Evolutionary conservation across 225 moss, liverwort and hornwort genomes (phyloP), one percentile per base, ranked within the genome.

Genomic region (Straminergon stramineum): DNA sequence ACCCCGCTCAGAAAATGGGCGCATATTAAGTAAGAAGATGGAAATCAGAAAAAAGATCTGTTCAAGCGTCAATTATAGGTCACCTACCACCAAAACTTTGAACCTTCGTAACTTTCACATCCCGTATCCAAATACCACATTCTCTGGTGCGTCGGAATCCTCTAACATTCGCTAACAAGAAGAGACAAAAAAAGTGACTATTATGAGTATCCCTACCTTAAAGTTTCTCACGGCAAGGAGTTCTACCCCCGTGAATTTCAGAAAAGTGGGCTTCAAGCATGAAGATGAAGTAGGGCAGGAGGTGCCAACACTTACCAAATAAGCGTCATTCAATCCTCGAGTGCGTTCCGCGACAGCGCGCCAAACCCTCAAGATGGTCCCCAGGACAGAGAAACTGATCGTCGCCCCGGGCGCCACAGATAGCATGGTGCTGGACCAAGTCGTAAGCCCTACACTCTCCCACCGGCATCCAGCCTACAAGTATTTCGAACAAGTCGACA

Each of bases 341-440:
- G 92, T 92, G 17, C 90, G 90, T 26, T 85, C 84, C 30, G 87
- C 81, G 63, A 93, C 20, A 79, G 85, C 88, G 62, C 91, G 88
- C 84, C 88, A 91, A 90, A 91, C 73, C 79, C 53, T 88, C 74
- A 84, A 31, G 45, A 93, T 75, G 39, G 71, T 53, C 22, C 62
- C 86, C 79, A 91, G 9, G 19, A 93, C 83, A 71, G 91, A 90
- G 37, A 79, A 90, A 55, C 74, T 86, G 80, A 86, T 80, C 71
- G 28, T 75, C 83, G 75, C 48, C 24, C 90, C 21, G 37, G 88
- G 62, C 80, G 35, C 45, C 86, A 86, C 73, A 62, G 93, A 74
- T 30, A 75, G 75, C 93, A 93, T 91, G 48, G 52, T 91, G 90
- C 89, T 83, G 85, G 55, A 81, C 87, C 76, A 85, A 75, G 90